These are phyloP conservation scores for Curvularia eragrostidis DNA, from an alignment of 2,329 filamentous ascomycete species.

Conservation along the genomic window DNA sequence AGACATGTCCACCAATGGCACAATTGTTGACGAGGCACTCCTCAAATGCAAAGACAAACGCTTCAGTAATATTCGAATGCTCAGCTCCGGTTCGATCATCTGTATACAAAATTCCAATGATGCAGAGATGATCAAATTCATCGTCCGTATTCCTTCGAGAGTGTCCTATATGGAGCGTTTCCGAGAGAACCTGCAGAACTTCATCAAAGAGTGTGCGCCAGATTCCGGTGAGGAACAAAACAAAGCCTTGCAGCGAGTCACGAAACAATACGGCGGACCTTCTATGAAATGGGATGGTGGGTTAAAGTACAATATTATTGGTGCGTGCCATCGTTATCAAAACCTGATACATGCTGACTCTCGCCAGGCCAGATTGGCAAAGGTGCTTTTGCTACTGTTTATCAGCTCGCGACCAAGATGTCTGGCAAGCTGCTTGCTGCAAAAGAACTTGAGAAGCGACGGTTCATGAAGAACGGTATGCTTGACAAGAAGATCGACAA, in stretches of 20 bases:
- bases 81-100: constrained; percentile 76
- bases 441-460: constrained; percentile 92
- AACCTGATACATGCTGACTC: constrained; percentile 9
- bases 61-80: constrained; percentile 64
- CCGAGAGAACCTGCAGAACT: constrained; percentile 70
- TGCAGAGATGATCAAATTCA: constrained; percentile 74
- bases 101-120: constrained; percentile 65
- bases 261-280: constrained; percentile 47
- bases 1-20: constrained; percentile 95
- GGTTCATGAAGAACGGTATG: constrained; percentile 90
- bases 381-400: constrained; percentile 93
- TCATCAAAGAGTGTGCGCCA: constrained; percentile 58
- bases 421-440: constrained; percentile 85
- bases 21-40: constrained; percentile 76
- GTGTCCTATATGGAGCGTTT: constrained; percentile 74
- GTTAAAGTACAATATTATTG: constrained; percentile 79
- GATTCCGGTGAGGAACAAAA: constrained; percentile 31
- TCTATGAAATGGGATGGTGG: constrained; percentile 84
- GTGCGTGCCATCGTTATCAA: constrained; percentile 17
- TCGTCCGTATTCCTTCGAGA: constrained; percentile 79
- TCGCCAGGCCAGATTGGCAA: constrained; percentile 74
- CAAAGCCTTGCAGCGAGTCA: constrained; percentile 35
- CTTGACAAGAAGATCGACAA: constrained; percentile 93
- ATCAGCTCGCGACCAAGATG: constrained; percentile 85
- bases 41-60: constrained; percentile 60